phyloP scores from a whole-genome alignment of 352 stramenopile species.

The Phytophthora sp. region DNA sequence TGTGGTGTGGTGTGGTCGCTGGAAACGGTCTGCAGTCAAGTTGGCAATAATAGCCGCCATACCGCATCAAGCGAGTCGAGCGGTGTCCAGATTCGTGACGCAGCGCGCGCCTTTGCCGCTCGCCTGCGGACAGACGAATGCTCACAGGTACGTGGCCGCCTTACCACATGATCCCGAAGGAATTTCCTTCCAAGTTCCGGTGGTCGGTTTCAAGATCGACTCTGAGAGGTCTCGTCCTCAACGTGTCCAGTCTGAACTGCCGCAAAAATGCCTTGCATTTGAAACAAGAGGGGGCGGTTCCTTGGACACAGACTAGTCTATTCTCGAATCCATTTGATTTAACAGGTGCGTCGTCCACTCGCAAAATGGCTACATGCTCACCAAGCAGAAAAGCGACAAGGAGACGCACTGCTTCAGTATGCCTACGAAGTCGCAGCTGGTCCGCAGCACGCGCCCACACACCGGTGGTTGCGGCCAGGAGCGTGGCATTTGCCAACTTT shows the following conservation, averaged over 20 bases:
- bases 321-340: background rate
- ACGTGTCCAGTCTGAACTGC: background rate
- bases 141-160: background rate
- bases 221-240: background rate
- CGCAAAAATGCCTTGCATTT: no score
- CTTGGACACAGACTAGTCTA: background rate
- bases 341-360: background rate
- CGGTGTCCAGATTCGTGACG: background rate
- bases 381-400: constrained; percentile 10
- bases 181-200: background rate
- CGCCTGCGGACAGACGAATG: background rate
- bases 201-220: background rate
- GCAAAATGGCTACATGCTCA: constrained; percentile 3
- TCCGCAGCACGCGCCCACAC: no score
- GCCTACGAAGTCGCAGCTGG: background rate
- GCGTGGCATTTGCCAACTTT: constrained; percentile 11
- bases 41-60: background rate
- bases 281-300: background rate
- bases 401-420: background rate
- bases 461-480: no score
- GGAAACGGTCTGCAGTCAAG: background rate
- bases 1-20: background rate
- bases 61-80: background rate
- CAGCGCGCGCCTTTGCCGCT: background rate
- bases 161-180: background rate